A percentile compares a stretch with the other conserved stretches of the same genome.
Evolutionary conservation across 805 yeast species (phyloP).

Genomic region (Ogataea wickerhamii): DNA sequence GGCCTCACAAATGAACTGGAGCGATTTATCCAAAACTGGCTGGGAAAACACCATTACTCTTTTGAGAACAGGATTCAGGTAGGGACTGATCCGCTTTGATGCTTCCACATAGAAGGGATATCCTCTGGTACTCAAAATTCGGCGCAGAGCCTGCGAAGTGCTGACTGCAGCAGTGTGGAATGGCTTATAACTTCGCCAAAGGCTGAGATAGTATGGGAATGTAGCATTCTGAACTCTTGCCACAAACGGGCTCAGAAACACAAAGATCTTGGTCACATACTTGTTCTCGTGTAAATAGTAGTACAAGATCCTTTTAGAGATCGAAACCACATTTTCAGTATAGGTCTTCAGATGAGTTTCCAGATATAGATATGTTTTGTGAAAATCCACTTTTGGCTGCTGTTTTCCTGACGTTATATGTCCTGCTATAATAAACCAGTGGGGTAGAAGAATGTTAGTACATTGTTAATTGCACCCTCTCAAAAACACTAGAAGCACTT

Average conservation of each 20-base stretch:
- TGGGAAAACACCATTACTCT: neutral
- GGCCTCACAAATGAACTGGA: slow-evolving; percentile 2
- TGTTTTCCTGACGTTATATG: slow-evolving; percentile 3
- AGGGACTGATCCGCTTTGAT: neutral
- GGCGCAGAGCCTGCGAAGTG: neutral
- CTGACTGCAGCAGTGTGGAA: neutral
- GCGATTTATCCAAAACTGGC: slow-evolving; percentile 1
- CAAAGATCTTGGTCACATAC: slow-evolving; percentile 7
- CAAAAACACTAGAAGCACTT: neutral
- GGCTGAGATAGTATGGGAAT: neutral
- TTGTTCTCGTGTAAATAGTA: slow-evolving; percentile 15
- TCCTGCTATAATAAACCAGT: slow-evolving; percentile 2
- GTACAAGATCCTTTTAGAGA: slow-evolving; percentile 2
- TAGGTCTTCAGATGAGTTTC: too few species aligned
- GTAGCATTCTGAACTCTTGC: neutral
- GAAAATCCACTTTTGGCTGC: too few species aligned
- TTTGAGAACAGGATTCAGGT: neutral
- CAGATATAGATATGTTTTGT: too few species aligned
- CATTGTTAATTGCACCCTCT: neutral
- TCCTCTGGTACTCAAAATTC: neutral
- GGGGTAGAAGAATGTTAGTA: neutral
- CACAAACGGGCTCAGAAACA: slow-evolving; percentile 7
- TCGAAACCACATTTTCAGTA: neutral
- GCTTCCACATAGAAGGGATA: neutral
- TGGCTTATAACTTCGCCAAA: neutral